A percentile compares a stretch with the other conserved stretches of the same genome.
phyloP scores from a whole-genome alignment of 2,329 filamentous ascomycete species.

The Penicillium sp. region DNA sequence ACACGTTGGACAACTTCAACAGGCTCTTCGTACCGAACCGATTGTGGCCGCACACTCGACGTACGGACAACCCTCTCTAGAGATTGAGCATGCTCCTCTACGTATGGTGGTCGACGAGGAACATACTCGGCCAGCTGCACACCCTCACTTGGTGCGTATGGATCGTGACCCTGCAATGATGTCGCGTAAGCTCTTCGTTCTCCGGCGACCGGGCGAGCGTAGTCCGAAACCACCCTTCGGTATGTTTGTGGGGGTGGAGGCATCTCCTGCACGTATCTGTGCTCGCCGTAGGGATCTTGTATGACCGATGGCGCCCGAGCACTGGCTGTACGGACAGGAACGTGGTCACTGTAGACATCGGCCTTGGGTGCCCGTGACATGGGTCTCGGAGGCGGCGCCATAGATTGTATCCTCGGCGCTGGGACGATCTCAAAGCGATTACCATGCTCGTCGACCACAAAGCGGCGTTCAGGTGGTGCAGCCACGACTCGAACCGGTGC shows the following conservation, averaged over 20 bases:
- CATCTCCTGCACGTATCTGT: constrained; percentile 51
- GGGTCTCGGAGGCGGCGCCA: constrained; percentile 40
- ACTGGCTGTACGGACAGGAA: constrained; percentile 37
- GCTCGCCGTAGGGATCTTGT: constrained; percentile 46
- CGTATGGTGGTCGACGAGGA: constrained; percentile 42
- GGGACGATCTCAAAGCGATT: constrained; percentile 70
- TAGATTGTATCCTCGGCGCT: constrained; percentile 40
- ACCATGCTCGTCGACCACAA: constrained; percentile 81
- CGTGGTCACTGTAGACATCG: constrained; percentile 42
- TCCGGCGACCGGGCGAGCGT: constrained; percentile 35
- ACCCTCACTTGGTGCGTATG: constrained; percentile 43
- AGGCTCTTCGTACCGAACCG: constrained; percentile 49
- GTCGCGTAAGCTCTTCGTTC: constrained; percentile 40
- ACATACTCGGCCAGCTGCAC: constrained; percentile 49
- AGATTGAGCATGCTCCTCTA: constrained; percentile 69
- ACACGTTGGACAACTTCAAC: constrained; percentile 46
- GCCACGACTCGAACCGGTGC: constrained; percentile 54
- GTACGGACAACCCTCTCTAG: constrained; percentile 61
- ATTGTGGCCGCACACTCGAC: constrained; percentile 62
- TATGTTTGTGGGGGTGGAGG: constrained; percentile 47
- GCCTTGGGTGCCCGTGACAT: constrained; percentile 36
- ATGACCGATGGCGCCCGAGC: constrained; percentile 48
- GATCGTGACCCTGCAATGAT: constrained; percentile 39
- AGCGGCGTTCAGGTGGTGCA: constrained; percentile 63
- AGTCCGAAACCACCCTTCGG: constrained; percentile 44